Conservation (phyloP, 768 basidiomycete species). For the Russula sp. region DNA sequence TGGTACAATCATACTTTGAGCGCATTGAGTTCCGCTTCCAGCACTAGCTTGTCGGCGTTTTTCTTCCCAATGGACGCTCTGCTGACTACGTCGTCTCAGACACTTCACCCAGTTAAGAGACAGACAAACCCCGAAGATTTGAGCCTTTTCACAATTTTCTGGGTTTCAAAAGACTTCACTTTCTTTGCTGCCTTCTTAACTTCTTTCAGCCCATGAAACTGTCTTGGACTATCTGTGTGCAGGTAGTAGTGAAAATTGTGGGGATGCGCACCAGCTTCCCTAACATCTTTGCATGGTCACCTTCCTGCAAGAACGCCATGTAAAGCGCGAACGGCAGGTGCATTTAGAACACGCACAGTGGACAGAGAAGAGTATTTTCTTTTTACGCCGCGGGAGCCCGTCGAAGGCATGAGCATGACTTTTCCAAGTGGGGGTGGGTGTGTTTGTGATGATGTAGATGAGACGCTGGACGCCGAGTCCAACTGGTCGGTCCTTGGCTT, state of each 20-base stretch:
- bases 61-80: constrained; percentile 33
- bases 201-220: constrained; percentile 74
- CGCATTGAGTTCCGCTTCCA: constrained; percentile 52
- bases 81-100: constrained; percentile 1
- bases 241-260: neutral
- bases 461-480: too few species aligned
- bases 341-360: neutral
- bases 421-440: neutral
- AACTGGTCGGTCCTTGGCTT: too few species aligned
- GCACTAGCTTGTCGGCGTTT: constrained; percentile 36
- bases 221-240: constrained; percentile 2
- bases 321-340: neutral
- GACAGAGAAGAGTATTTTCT: constrained; percentile 1
- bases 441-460: neutral
- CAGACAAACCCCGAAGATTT: constrained; percentile 55
- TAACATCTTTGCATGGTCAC: neutral
- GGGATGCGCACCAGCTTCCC: constrained; percentile 14
- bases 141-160: constrained; percentile 75
- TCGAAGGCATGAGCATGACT: constrained; percentile 5
- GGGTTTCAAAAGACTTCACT: constrained; percentile 72
- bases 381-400: constrained; percentile 8
- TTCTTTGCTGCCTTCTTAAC: constrained; percentile 73
- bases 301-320: constrained; percentile 4
- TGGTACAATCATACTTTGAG: constrained; percentile 49
- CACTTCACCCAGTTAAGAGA: neutral